Conservation (phyloP, 1,284 basidiomycete genomes). For the Trichosporon sp. region DNA sequence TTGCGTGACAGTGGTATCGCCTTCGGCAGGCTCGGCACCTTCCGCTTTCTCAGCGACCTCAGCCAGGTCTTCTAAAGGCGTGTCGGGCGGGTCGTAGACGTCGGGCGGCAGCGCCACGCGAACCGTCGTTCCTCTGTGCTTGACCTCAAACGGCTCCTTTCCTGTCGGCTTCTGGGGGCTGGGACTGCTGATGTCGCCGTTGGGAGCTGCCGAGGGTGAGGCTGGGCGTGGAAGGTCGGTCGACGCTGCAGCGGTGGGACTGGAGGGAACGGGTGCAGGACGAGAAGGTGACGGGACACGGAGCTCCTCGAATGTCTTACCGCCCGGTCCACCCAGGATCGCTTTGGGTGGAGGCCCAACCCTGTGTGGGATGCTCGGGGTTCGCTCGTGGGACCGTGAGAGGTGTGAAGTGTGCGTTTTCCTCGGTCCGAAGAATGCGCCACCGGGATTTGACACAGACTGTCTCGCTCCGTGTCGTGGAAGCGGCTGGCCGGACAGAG, state of each 20-base stretch:
- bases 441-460: constrained; percentile 11
- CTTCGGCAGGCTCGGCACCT: not conserved
- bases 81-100: constrained; percentile 36
- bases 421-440: not conserved
- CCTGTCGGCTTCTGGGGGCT: not conserved
- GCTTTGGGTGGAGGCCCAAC: constrained; percentile 48
- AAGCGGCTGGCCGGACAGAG: constrained; percentile 24
- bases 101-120: constrained; percentile 36
- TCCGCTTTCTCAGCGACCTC: not conserved
- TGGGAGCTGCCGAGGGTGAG: not conserved
- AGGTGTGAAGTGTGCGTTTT: constrained; percentile 17
- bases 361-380: constrained; percentile 20
- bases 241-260: not conserved
- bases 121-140: constrained; percentile 33
- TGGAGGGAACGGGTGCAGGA: constrained; percentile 21
- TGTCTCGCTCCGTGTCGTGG: constrained; percentile 3
- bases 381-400: constrained; percentile 21
- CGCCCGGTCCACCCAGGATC: constrained; percentile 47
- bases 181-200: constrained; percentile 1
- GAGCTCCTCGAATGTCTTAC: constrained; percentile 49
- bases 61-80: constrained; percentile 24
- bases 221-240: not conserved
- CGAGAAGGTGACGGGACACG: constrained; percentile 24
- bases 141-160: constrained; percentile 25
- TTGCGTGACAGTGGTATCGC: not conserved